Percentiles rank a stretch among this genome's conserved stretches.
phyloP scores from a whole-genome alignment of 768 basidiomycete species.

The Coprinopsis strossmayeri region DNA sequence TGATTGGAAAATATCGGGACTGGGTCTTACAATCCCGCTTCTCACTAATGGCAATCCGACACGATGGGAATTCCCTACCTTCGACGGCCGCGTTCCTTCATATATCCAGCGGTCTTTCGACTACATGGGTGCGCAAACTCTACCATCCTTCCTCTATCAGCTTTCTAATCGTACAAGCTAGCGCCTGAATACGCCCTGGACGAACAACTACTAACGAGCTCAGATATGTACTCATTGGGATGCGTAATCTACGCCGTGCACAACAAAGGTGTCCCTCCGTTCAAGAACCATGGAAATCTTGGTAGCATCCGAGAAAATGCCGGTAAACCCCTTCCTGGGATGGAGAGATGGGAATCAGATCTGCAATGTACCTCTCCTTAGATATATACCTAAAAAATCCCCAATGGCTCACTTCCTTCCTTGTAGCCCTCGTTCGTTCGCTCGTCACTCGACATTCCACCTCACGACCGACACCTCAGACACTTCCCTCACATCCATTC shows the following conservation, averaged over 20 bases:
- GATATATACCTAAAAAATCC: neutral
- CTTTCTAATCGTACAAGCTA: constrained; percentile 21
- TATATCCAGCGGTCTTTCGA: constrained; percentile 91
- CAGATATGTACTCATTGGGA: constrained; percentile 92
- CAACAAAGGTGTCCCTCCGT: constrained; percentile 81
- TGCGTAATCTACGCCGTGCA: constrained; percentile 90
- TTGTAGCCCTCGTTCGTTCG: constrained; percentile 65
- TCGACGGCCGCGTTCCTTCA: constrained; percentile 71
- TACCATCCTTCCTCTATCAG: neutral
- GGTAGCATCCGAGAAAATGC: constrained; percentile 64
- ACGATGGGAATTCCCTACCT: constrained; percentile 87
- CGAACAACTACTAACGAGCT: constrained; percentile 77
- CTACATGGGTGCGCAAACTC: constrained; percentile 67
- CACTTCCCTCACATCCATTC: constrained; percentile 80
- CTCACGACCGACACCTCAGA: constrained; percentile 67
- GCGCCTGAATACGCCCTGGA: constrained; percentile 95
- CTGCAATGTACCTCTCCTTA: constrained; percentile 46
- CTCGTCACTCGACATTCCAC: constrained; percentile 77
- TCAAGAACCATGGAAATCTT: constrained; percentile 76
- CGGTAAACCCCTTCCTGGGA: constrained; percentile 52
- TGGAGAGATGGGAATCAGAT: constrained; percentile 64
- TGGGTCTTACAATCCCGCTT: constrained; percentile 82
- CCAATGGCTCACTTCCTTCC: constrained; percentile 2
- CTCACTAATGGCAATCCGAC: constrained; percentile 64
- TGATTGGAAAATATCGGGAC: constrained; percentile 95